A percentile compares a stretch with the other conserved stretches of the same genome.
These are phyloP conservation scores for Apiotrichum siamense DNA, from an alignment of 1,284 basidiomycete species.

Conservation along the genomic window DNA sequence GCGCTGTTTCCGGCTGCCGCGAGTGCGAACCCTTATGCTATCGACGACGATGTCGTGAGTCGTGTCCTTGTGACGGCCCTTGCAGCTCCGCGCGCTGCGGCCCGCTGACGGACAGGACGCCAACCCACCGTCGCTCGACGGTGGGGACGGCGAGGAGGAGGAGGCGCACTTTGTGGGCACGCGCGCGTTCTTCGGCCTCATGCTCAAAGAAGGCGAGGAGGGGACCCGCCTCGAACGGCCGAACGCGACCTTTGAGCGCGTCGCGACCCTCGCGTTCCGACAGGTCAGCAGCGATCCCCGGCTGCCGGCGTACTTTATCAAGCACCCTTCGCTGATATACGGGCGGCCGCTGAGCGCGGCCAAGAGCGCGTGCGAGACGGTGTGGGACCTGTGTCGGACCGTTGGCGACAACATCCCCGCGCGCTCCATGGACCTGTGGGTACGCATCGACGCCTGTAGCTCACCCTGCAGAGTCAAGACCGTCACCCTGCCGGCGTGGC, in stretches of 20 bases:
- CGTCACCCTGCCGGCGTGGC: slow-evolving; percentile 30
- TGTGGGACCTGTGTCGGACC: slow-evolving; percentile 9
- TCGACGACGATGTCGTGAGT: neutral
- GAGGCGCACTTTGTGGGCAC: slow-evolving; percentile 33
- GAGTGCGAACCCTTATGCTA: too few species aligned
- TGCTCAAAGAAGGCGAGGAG: slow-evolving; percentile 3
- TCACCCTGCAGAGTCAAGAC: slow-evolving; percentile 16
- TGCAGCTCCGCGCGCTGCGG: too few species aligned
- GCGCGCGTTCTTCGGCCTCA: slow-evolving; percentile 22
- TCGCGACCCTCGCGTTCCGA: slow-evolving; percentile 23
- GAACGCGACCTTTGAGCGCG: slow-evolving; percentile 5
- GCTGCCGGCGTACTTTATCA: slow-evolving; percentile 35
- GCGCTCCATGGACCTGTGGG: slow-evolving; percentile 10
- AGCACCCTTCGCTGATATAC: slow-evolving; percentile 30
- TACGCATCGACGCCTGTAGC: neutral
- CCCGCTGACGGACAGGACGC: neutral
- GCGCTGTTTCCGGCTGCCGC: too few species aligned
- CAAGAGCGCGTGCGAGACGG: slow-evolving; percentile 15
- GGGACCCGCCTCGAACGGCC: neutral
- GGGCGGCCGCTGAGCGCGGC: slow-evolving; percentile 24
- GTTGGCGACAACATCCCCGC: slow-evolving; percentile 8
- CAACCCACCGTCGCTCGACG: slow-evolving; percentile 18
- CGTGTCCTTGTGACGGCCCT: too few species aligned
- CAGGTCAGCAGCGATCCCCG: slow-evolving; percentile 31
- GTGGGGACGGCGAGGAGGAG: slow-evolving; percentile 17